A percentile compares a stretch with the other conserved stretches of the same genome.
Evolutionary conservation across 306 rosid genomes (phyloP).

Genomic region (Lathyrus aphaca): DNA sequence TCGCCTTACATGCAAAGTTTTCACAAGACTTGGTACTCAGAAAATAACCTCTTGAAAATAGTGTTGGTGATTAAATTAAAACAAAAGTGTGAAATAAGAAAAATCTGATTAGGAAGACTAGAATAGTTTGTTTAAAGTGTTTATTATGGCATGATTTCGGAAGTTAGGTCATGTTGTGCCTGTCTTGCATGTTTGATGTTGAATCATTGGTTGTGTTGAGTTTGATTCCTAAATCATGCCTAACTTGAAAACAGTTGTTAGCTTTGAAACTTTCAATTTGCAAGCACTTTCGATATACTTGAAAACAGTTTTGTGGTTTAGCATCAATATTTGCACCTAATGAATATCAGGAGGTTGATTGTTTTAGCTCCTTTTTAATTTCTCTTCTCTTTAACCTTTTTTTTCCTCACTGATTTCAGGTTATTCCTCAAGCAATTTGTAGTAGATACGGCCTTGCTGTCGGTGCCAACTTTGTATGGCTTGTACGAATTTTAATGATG

Average conservation of each 20-base stretch:
- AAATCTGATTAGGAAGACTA: constrained; percentile 1
- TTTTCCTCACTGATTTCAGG: too few relatives aligned
- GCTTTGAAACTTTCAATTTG: constrained; percentile 46
- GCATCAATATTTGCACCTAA: constrained; percentile 14
- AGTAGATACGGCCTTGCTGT: too few relatives aligned
- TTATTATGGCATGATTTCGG: constrained; percentile 6
- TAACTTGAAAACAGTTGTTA: constrained; percentile 36
- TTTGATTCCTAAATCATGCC: constrained; percentile 16
- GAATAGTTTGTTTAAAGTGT: constrained; percentile 10
- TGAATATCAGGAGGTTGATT: constrained; percentile 9
- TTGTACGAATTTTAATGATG: too few relatives aligned
- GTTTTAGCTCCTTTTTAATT: neutral
- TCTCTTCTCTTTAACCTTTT: too few relatives aligned
- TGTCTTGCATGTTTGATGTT: neutral
- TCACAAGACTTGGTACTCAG: neutral
- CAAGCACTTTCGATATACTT: constrained; percentile 95
- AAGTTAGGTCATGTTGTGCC: constrained; percentile 2
- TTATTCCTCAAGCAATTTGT: too few relatives aligned
- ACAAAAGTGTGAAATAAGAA: neutral
- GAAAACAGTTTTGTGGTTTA: constrained; percentile 51
- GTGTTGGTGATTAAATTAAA: constrained; percentile 14
- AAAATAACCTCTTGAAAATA: neutral
- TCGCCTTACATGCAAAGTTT: neutral
- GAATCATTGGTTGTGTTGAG: neutral
- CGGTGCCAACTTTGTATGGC: too few relatives aligned